phyloP scores from a whole-genome alignment of 2,329 filamentous ascomycete genomes.

The Simplicillium aogashimaense region DNA sequence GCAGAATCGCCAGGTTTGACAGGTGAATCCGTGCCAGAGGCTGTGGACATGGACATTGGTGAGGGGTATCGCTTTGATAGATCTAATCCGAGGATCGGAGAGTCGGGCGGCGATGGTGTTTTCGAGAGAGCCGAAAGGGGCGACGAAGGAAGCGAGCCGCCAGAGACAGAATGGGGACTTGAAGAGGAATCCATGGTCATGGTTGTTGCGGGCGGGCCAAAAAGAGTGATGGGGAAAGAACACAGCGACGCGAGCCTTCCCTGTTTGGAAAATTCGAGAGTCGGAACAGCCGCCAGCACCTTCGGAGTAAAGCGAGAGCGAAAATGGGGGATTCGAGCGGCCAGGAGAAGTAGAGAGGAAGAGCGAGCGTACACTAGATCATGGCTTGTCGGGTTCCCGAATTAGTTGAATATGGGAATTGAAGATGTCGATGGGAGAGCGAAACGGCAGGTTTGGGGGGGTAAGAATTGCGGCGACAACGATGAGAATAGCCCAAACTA shows the following conservation, averaged over 20 bases:
- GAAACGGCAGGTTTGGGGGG: no score
- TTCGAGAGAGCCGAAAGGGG: slow-evolving; percentile 44
- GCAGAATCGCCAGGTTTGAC: slow-evolving; percentile 29
- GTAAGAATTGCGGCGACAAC: no score
- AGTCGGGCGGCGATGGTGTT: slow-evolving; percentile 40
- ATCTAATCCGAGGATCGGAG: slow-evolving; percentile 28
- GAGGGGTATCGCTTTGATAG: slow-evolving; percentile 40
- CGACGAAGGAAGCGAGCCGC: slow-evolving; percentile 35
- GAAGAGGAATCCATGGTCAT: slow-evolving; percentile 14
- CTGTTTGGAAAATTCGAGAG: no score
- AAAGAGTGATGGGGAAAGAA: not conserved
- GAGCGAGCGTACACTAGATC: slow-evolving; percentile 4
- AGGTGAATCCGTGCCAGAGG: slow-evolving; percentile 42
- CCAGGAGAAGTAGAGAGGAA: not conserved
- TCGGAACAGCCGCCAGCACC: not conserved
- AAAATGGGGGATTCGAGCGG: not conserved
- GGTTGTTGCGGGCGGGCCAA: not conserved
- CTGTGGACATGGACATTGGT: slow-evolving; percentile 31
- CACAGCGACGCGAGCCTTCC: no score
- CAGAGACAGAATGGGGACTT: slow-evolving; percentile 18
- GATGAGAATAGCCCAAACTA: no score
- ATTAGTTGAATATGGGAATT: not conserved
- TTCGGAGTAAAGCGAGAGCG: not conserved
- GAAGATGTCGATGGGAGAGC: not conserved
- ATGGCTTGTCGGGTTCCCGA: slow-evolving; percentile 2